Evolutionary conservation across 2,329 filamentous ascomycete genomes (phyloP), one percentile per base, ranked within the genome.

Genomic region (Colletotrichum sp.): DNA sequence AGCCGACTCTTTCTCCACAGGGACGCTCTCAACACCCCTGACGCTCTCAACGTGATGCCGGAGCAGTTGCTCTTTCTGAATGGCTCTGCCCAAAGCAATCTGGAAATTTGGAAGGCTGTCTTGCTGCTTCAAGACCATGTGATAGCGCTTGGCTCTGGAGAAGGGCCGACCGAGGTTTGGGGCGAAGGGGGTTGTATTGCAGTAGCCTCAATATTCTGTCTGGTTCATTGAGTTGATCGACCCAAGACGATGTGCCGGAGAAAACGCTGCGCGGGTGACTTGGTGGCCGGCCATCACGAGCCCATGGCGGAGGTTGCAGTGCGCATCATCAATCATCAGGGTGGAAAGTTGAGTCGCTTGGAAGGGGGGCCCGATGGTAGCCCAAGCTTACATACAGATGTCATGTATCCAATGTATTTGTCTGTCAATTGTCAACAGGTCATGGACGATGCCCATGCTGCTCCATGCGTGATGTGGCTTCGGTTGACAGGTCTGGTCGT

Each of bases 71-170:
- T 57, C 30, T 72, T 63, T 63, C 36, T 36, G 38, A 61, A 38
- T 28, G 61, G 15, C 15, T 38, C 24, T 64, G 32, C 32, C 34
- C 18, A 58, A 18, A 21, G 24, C 24, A 52, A 55, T 58, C 18
- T 67, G 16, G n/a, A 58, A 26, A 64, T 63, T 55, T 16, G 43
- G n/a, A 21, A 52, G n/a, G 43, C 10, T 58, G 63, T 66, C 32
- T 43, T 65, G 60, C 48, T 60, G 10, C 32, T 55, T 6, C 30
- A 36, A 60, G 48, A 57, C 61, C 74, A 52, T 68, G 74, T 74
- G 74, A 74, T 65, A 36, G 64, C 64, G 70, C 71, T 69, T 76
- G 74, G 58, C 64, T 74, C 74, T 69, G 69, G 48, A 66, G 64
- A 69, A 76, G 70, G 71, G 65, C 71, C 74, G 70, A 74, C 57